Conservation (phyloP, 108 stramenopile species). For the Nitzschia sp. region DNA sequence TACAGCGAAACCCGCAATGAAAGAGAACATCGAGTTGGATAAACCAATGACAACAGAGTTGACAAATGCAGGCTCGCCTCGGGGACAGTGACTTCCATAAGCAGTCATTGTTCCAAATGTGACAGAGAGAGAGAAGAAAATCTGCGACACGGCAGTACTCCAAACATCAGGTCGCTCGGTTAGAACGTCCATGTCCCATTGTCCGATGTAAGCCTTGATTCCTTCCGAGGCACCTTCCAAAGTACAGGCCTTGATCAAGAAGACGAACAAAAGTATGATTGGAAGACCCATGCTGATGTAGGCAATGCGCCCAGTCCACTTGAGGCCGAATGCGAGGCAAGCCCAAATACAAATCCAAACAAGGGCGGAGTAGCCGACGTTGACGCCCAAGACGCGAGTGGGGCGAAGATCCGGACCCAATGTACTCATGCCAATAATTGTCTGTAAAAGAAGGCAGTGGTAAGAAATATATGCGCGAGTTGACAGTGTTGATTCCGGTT, state of each 20-base stretch:
- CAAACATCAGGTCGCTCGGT: constrained; percentile 48
- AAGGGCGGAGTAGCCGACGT: constrained; percentile 48
- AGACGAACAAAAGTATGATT: constrained; percentile 52
- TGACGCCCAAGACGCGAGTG: constrained; percentile 50
- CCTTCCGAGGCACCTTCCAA: constrained; percentile 45
- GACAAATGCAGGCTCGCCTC: constrained; percentile 47
- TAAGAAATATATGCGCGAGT: background rate
- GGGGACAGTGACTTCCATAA: constrained; percentile 54
- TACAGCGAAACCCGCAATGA: constrained; percentile 70
- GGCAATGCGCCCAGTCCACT: constrained; percentile 57
- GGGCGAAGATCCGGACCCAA: constrained; percentile 38
- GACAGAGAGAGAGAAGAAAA: constrained; percentile 60
- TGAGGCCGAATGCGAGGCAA: constrained; percentile 56
- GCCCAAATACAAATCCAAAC: constrained; percentile 44
- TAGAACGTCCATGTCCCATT: constrained; percentile 50
- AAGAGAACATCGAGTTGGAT: constrained; percentile 50
- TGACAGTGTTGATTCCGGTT: background rate
- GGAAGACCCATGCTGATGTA: constrained; percentile 65
- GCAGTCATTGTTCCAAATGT: constrained; percentile 72
- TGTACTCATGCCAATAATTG: constrained; percentile 52
- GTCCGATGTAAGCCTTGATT: constrained; percentile 57
- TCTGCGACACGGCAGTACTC: constrained; percentile 62
- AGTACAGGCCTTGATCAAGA: constrained; percentile 45
- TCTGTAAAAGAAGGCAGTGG: background rate
- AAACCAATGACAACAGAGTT: constrained; percentile 53